phyloP scores from a whole-genome alignment of 345 rosid genomes.

The Eucalyptus curtisii region DNA sequence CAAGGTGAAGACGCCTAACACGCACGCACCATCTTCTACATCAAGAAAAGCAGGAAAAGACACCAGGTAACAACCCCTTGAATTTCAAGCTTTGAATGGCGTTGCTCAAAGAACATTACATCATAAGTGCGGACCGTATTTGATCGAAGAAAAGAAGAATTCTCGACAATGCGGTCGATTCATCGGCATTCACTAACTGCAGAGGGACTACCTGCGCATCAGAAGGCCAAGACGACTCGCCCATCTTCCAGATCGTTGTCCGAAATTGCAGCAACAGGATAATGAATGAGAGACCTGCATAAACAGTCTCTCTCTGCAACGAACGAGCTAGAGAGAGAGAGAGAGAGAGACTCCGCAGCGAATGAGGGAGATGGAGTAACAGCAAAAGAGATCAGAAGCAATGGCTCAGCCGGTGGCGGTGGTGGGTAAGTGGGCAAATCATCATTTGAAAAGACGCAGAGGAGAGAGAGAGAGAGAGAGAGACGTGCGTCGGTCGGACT shows the following conservation, averaged over 20 bases:
- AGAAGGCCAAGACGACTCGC: conserved; percentile 3
- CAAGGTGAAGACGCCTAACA: background rate
- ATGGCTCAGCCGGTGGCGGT: background rate
- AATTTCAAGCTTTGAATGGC: background rate
- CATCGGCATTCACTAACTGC: background rate
- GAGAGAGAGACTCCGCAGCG: background rate
- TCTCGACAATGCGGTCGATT: background rate
- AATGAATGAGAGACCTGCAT: background rate
- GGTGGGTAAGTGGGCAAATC: background rate
- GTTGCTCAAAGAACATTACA: background rate
- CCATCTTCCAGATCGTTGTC: background rate
- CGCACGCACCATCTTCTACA: background rate
- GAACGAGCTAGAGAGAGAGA: background rate
- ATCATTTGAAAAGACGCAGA: background rate
- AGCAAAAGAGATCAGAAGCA: background rate
- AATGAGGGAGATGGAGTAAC: background rate
- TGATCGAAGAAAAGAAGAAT: background rate
- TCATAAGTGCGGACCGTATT: background rate
- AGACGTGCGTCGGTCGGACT: background rate
- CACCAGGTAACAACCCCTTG: background rate
- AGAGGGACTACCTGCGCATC: background rate
- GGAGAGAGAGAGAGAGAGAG: background rate
- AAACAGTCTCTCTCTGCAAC: background rate
- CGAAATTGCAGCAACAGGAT: background rate
- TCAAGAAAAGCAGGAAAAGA: background rate